Percentiles rank a stretch among this genome's conserved stretches.
Evolutionary conservation across 768 basidiomycete species (phyloP).

Genomic region (Trametes sanguinea): DNA sequence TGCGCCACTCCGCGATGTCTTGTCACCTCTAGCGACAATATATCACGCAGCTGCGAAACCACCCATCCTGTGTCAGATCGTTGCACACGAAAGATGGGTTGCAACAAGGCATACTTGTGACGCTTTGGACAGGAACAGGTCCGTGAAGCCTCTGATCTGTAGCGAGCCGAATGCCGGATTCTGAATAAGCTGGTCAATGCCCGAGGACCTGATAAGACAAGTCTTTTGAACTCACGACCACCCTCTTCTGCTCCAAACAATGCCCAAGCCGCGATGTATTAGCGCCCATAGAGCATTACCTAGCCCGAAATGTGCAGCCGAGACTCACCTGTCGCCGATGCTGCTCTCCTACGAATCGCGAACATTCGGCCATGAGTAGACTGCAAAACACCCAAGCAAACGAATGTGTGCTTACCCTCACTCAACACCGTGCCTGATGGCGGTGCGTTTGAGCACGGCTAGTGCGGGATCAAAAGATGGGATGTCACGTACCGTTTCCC

Average conservation of each 20-base stretch:
- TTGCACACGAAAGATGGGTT: background rate
- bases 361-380: background rate
- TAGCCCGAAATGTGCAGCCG: background rate
- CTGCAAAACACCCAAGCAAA: background rate
- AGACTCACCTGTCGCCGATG: conserved; percentile 42
- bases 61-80: background rate
- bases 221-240: background rate
- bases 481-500: conserved; percentile 37
- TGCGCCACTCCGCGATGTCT: conserved; percentile 25
- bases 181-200: conserved; percentile 30
- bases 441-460: no score
- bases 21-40: conserved; percentile 32
- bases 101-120: conserved; percentile 39
- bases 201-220: no score
- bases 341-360: conserved; percentile 26
- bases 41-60: conserved; percentile 23
- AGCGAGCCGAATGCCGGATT: conserved; percentile 67
- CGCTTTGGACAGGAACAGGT: conserved; percentile 58
- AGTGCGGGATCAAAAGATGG: no score
- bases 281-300: background rate
- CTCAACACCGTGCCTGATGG: conserved; percentile 49
- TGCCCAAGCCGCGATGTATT: background rate
- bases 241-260: background rate
- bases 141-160: conserved; percentile 58
- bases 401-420: conserved; percentile 32